Evolutionary conservation across 768 basidiomycete genomes (phyloP).

Genomic region (Hygrocybe punicea): DNA sequence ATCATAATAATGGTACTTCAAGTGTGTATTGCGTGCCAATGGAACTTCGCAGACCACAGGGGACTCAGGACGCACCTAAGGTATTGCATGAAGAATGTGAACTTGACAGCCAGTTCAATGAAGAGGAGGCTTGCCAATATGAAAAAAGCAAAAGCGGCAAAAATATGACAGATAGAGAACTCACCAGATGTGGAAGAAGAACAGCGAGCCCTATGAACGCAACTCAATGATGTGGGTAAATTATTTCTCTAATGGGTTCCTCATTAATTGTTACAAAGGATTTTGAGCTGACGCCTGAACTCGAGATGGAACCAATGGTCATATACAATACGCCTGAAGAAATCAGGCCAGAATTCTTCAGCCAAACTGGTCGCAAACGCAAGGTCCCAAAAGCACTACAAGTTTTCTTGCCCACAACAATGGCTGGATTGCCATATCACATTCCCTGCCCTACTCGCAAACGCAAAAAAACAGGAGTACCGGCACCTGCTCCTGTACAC

Average conservation of each 20-base stretch:
- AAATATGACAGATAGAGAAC: not conserved
- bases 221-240: slow-evolving; percentile 1
- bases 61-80: not conserved
- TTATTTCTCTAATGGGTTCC: not conserved
- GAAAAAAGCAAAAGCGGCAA: not conserved
- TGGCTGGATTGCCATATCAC: not conserved
- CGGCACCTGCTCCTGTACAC: too few species aligned
- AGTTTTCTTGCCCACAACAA: not conserved
- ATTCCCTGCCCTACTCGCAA: not conserved
- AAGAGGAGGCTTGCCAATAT: not conserved
- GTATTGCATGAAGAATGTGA: not conserved
- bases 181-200: not conserved
- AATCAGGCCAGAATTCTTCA: not conserved
- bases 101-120: not conserved
- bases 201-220: not conserved
- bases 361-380: not conserved
- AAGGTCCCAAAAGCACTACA: not conserved
- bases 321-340: not conserved
- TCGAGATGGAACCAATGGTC: not conserved
- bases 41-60: not conserved
- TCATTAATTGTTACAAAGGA: not conserved
- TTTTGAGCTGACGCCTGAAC: not conserved
- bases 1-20: not conserved
- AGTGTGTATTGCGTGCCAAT: not conserved
- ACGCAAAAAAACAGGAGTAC: too few species aligned